phyloP scores from a whole-genome alignment of 1,139 yeast species.

The Candida sanyaensis region DNA sequence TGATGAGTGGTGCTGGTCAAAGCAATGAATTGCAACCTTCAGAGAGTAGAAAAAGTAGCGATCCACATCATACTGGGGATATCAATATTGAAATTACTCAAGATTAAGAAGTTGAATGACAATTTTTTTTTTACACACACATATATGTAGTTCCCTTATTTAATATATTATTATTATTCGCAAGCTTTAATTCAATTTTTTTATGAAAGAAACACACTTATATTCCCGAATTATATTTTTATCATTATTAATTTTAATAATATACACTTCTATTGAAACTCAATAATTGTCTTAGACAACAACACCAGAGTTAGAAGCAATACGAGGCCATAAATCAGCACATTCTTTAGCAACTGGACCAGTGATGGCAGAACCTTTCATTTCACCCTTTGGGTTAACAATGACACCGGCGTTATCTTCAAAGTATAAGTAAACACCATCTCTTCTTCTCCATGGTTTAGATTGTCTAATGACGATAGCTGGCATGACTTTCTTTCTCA shows the following conservation, averaged over 20 bases:
- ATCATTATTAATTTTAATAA: background rate
- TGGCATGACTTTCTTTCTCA: conserved; percentile 99
- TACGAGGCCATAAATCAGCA: conserved; percentile 99
- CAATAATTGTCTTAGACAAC: conserved; percentile 67
- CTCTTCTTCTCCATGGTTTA: conserved; percentile 99
- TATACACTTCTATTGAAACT: background rate
- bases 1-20: conserved; percentile 9
- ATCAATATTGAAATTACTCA: conserved; percentile 10
- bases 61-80: conserved; percentile 6
- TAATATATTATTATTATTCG: too few species aligned
- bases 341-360: conserved; percentile 99
- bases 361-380: conserved; percentile 99
- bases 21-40: conserved; percentile 3
- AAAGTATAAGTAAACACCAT: conserved; percentile 99
- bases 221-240: background rate
- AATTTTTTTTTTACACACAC: background rate
- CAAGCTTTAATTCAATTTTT: too few species aligned
- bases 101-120: conserved; percentile 2
- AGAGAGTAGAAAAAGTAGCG: background rate
- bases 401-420: conserved; percentile 99
- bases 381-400: conserved; percentile 99
- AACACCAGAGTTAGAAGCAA: conserved; percentile 99
- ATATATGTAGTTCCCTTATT: too few species aligned
- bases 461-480: conserved; percentile 99
- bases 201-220: background rate